Evolutionary conservation across 1,284 basidiomycete species (phyloP), one percentile per base, ranked within the genome.

Genomic region (Wallemia mellicola): DNA sequence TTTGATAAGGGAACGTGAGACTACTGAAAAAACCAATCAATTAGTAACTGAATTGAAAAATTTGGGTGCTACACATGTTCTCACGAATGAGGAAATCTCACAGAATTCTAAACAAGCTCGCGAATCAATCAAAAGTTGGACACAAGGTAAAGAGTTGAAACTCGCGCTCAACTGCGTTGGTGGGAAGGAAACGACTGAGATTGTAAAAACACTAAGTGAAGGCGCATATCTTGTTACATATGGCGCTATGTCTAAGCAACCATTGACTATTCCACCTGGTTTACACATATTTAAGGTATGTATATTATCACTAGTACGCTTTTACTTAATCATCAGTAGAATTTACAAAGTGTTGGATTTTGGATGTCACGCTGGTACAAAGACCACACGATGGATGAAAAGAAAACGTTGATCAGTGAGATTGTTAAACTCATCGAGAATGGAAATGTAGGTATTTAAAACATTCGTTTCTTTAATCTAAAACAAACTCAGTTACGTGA

Each of bases 161-260:
- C 73, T 88, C 1, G 81, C 77, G 7, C 73, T 88, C 25, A 88
- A 88, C 66, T 86, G 85, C 66, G 79, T 88, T 15, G 76, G 82
- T 19, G 85, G 86, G 0, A 74, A 75, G 54, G 73, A 79, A 56
- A 84, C 83, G 0, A 76, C 76, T 0, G 33, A 14, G 27, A 25
- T 33, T 25, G 24, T 27, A 1, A 26, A 30, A 55, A n/a, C 7
- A 2, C 48, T 59, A 24, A 25, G 5, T 24, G 27, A 73, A 33
- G 72, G 81, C 64, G 79, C 80, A 1, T 79, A 81, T 63, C 71
- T 86, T 1, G 81, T 88, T 9, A 84, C 86, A 0, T 89, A 88
- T 62, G 86, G 86, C 26, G 85, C 81, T 3, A 88, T 89, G 86
- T 82, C 84, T 1, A 85, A 82, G 68, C 75, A 81, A 59, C 83